Percentiles rank a stretch among this genome's conserved stretches.
phyloP scores from a whole-genome alignment of 139 green algal species.

The Dunaliella primolecta region DNA sequence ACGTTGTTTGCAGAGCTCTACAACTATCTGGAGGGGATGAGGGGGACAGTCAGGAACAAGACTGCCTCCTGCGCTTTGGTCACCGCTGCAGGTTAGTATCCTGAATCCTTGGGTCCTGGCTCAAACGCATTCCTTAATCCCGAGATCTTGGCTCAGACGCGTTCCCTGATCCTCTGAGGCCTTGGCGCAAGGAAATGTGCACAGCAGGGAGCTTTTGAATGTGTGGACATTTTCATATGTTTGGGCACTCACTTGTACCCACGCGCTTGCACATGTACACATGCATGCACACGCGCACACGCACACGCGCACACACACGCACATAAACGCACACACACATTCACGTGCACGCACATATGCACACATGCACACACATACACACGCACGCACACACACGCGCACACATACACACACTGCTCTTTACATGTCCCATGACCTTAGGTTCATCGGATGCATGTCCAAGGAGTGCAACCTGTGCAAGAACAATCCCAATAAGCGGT shows the following conservation, averaged over 20 bases:
- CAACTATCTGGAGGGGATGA: not conserved
- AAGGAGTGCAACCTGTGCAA: constrained; percentile 49
- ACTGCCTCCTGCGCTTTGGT: constrained; percentile 2
- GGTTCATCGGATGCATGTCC: constrained; percentile 32
- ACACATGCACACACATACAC: not conserved
- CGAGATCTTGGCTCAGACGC: no score
- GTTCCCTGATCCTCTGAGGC: no score
- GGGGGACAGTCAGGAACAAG: not conserved
- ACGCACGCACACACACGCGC: not conserved
- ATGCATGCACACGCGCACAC: constrained; percentile 3
- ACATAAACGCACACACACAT: not conserved
- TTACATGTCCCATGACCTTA: not conserved
- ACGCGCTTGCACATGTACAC: not conserved
- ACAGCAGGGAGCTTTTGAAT: not conserved
- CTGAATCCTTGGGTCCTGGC: not conserved
- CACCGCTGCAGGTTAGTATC: constrained; percentile 19
- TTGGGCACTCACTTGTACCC: no score
- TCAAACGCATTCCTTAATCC: not conserved
- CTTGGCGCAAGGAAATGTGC: no score
- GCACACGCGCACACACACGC: no score
- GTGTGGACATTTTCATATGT: not conserved
- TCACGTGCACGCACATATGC: no score
- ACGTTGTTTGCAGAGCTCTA: not conserved
- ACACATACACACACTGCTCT: not conserved
- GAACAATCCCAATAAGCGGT: constrained; percentile 56